These are phyloP conservation scores for Tricholoma flavovirens DNA, from an alignment of 768 basidiomycete species.

Conservation along the genomic window DNA sequence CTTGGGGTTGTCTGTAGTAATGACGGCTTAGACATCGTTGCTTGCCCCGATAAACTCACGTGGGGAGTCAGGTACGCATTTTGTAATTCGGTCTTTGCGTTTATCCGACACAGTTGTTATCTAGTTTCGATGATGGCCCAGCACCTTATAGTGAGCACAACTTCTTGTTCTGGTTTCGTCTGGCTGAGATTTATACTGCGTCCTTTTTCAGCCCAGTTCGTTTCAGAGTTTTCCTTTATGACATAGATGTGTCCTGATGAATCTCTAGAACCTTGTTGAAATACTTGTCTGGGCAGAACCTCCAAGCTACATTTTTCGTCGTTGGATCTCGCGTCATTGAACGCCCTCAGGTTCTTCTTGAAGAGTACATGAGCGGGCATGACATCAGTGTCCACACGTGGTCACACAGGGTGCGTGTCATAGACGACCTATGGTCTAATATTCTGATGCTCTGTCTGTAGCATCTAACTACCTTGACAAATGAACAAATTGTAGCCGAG, in stretches of 20 bases:
- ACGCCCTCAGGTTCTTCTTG: constrained; percentile 64
- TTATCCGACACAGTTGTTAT: constrained; percentile 5
- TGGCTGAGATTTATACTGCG: constrained; percentile 5
- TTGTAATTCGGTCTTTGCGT: background rate
- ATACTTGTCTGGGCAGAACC: constrained; percentile 56
- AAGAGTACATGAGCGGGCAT: constrained; percentile 76
- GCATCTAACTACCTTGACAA: constrained; percentile 68
- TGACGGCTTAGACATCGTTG: constrained; percentile 44
- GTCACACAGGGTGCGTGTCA: constrained; percentile 62
- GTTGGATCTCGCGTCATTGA: constrained; percentile 83
- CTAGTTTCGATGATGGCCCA: constrained; percentile 84
- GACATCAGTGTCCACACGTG: constrained; percentile 88
- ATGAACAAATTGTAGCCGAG: constrained; percentile 84
- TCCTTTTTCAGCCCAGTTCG: constrained; percentile 20
- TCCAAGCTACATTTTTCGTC: constrained; percentile 88
- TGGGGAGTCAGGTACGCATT: constrained; percentile 66
- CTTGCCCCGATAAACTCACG: constrained; percentile 61
- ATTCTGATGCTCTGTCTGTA: constrained; percentile 19
- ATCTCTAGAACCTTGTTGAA: constrained; percentile 48
- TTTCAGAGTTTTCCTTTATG: background rate
- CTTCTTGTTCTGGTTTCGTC: background rate
- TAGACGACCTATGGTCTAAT: background rate
- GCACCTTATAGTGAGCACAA: constrained; percentile 63
- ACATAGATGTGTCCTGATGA: background rate
- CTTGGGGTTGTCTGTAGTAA: background rate